Conservation (phyloP, 225 moss, liverwort and hornwort genomes). For the Anthoceros angustus region DNA sequence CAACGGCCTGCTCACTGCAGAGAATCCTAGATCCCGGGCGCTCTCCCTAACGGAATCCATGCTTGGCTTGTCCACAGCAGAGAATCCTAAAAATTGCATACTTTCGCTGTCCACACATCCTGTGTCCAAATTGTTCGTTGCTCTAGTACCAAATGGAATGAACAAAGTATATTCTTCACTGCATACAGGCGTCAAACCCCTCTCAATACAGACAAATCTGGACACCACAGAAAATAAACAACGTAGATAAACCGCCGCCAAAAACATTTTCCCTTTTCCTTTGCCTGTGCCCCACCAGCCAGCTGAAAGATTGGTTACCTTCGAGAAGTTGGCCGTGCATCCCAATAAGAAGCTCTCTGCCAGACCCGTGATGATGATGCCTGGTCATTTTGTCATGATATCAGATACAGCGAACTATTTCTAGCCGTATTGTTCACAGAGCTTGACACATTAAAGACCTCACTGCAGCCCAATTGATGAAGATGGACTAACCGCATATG, state of each 20-base stretch:
- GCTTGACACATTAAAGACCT: neutral
- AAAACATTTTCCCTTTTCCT: neutral
- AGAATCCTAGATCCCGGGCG: constrained; percentile 42
- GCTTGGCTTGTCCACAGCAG: constrained; percentile 61
- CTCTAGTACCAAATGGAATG: constrained; percentile 43
- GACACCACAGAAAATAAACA: neutral
- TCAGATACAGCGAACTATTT: neutral
- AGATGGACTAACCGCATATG: constrained; percentile 68
- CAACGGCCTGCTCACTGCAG: neutral
- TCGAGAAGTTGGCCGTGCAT: constrained; percentile 69
- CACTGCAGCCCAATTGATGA: neutral
- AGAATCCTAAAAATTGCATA: constrained; percentile 50
- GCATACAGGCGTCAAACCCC: constrained; percentile 5
- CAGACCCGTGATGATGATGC: constrained; percentile 95
- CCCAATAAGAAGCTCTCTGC: constrained; percentile 90
- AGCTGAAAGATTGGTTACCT: constrained; percentile 28
- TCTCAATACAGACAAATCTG: neutral
- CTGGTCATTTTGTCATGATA: constrained; percentile 18
- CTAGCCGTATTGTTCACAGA: neutral
- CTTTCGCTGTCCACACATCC: constrained; percentile 30
- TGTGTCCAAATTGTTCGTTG: constrained; percentile 34
- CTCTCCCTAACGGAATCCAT: constrained; percentile 42
- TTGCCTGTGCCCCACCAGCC: neutral
- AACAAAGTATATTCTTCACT: constrained; percentile 95
- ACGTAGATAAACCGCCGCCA: constrained; percentile 6